phyloP scores from a whole-genome alignment of 2,329 filamentous ascomycete genomes.

The Microascus cirrosus region DNA sequence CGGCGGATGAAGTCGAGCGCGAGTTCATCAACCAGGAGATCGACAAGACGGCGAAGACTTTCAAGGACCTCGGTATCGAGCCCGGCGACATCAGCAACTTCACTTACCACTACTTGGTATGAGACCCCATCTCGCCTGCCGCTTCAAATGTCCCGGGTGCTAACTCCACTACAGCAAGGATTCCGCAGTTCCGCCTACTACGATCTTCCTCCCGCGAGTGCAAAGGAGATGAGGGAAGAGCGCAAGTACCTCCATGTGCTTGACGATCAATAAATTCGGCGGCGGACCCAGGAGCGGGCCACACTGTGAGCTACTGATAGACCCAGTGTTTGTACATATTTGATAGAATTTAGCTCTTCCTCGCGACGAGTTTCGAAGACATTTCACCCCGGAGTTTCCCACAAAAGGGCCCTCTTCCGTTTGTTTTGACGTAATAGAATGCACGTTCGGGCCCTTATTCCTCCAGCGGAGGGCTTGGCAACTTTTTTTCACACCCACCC shows the following conservation, averaged over 20 bases:
- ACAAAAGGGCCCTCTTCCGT: neutral
- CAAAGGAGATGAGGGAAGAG: slow-evolving; percentile 88
- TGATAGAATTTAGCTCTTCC: neutral
- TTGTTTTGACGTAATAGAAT: neutral
- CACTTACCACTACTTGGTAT: slow-evolving; percentile 88
- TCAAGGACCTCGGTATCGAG: slow-evolving; percentile 85
- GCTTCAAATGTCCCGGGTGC: neutral
- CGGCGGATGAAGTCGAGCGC: slow-evolving; percentile 76
- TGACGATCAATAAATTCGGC: slow-evolving; percentile 58
- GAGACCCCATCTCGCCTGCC: slow-evolving; percentile 18
- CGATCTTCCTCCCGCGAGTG: slow-evolving; percentile 87
- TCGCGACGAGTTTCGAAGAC: neutral
- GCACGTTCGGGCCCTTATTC: neutral
- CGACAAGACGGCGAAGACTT: slow-evolving; percentile 85
- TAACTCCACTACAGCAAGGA: slow-evolving; percentile 53
- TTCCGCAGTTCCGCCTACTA: slow-evolving; percentile 84
- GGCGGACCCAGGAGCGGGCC: neutral
- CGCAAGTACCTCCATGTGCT: slow-evolving; percentile 94
- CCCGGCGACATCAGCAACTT: slow-evolving; percentile 76
- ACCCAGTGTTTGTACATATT: slow-evolving; percentile 1
- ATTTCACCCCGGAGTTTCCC: neutral
- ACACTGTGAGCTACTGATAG: neutral
- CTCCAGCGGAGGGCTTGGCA: neutral
- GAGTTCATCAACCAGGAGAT: slow-evolving; percentile 92
- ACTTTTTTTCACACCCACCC: neutral